Evolutionary conservation across 768 basidiomycete genomes (phyloP), one percentile per base, ranked within the genome.

Genomic region (Gautieria morchelliformis): DNA sequence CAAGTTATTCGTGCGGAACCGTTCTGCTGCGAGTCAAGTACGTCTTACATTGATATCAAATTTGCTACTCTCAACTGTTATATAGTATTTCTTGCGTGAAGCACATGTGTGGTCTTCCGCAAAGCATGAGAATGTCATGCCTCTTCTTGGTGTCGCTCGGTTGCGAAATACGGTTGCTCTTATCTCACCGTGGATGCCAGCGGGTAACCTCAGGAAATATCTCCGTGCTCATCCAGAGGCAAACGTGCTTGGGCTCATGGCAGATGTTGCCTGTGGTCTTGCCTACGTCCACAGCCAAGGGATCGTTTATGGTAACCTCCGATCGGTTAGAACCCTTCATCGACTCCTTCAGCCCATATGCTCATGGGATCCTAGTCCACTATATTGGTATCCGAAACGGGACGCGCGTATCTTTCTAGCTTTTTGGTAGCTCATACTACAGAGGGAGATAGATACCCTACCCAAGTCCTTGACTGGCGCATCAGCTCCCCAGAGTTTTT

Each of bases 181-280:
- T 80, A 80, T 84, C 0, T 83, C 83, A 5, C 77, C 78, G 4
- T 85, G 82, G 81, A 83, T 80, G 63, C 72, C 74, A 37, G 81
- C 83, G 52, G 82, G 83, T 9, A 80, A 77, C 8, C 70, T 84
- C 53, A 72, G 70, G 53, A 67, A 74, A 22, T 84, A 81, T 63
- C 66, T 83, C 58, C 72, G 71, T 56, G 66, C 64, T 49, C 61
- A 77, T 53, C 70, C 73, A 0, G 64, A 62, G 4, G 74, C 64
- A 6, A 74, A 82, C 58, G 69, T 77, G 53, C 62, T 83, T 33
- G 70, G 69, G 47, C 63, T 84, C 65, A 82, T 84, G 47, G 30
- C 58, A 33, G 50, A 47, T 27, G 30, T 58, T 27, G 49, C 54
- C 20, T 22, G 37, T 32, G 46, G 35, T 33, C 27, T 52, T 20